Evolutionary conservation across 2,329 filamentous ascomycete species (phyloP).

Genomic region (Bipolaris sorokiniana): DNA sequence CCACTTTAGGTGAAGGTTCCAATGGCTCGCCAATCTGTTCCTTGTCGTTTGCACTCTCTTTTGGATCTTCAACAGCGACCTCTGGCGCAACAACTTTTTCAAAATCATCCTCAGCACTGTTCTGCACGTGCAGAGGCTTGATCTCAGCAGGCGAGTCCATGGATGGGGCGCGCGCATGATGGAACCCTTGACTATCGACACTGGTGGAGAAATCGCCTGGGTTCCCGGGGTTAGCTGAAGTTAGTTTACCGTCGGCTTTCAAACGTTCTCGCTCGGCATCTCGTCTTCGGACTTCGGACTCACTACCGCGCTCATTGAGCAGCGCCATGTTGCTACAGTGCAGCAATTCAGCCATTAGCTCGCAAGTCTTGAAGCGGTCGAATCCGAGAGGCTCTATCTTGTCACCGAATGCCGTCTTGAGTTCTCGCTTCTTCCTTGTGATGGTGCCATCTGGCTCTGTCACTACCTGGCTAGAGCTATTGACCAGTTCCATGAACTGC

Average conservation of each 20-base stretch:
- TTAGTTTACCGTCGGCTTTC: constrained; percentile 76
- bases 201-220: constrained; percentile 59
- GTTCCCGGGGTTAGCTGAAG: constrained; percentile 64
- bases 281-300: constrained; percentile 80
- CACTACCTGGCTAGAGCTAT: constrained; percentile 69
- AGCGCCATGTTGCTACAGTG: constrained; percentile 99
- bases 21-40: constrained; percentile 46
- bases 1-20: constrained; percentile 54
- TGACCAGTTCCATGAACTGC: constrained; percentile 89
- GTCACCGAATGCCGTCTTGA: constrained; percentile 87
- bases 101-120: constrained; percentile 87
- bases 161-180: constrained; percentile 56
- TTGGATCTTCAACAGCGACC: constrained; percentile 72
- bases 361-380: constrained; percentile 97
- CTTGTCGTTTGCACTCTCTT: constrained; percentile 58
- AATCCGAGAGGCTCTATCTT: constrained; percentile 95
- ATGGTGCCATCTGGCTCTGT: constrained; percentile 62
- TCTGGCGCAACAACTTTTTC: constrained; percentile 79
- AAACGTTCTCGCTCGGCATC: constrained; percentile 83
- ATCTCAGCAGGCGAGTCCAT: constrained; percentile 67
- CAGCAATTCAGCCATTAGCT: constrained; percentile 95
- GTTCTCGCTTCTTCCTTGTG: constrained; percentile 72
- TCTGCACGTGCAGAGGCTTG: constrained; percentile 76
- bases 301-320: constrained; percentile 87
- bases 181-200: constrained; percentile 60